These are phyloP conservation scores for Cryptococcus jaspeensis DNA, from an alignment of 1,284 basidiomycete genomes.

Conservation along the genomic window DNA sequence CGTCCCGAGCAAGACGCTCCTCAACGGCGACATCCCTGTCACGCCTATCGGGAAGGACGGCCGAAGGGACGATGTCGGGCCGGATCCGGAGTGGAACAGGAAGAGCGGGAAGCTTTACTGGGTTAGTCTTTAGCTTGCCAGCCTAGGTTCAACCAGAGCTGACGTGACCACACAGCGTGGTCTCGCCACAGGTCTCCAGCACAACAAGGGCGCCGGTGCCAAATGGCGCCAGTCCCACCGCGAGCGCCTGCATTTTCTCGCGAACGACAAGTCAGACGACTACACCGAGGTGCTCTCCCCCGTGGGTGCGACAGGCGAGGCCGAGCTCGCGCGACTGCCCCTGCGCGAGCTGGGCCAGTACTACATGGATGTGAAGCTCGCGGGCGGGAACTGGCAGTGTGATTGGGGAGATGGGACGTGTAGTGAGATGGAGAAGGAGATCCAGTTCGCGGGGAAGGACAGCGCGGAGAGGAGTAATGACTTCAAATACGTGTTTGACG, in stretches of 20 bases:
- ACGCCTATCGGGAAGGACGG: slow-evolving; percentile 50
- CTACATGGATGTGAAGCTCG: slow-evolving; percentile 50
- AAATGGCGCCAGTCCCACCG: slow-evolving; percentile 50
- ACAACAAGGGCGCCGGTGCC: slow-evolving; percentile 42
- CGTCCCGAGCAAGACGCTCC: slow-evolving; percentile 45
- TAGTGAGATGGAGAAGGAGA: slow-evolving; percentile 48
- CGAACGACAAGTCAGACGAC: slow-evolving; percentile 37
- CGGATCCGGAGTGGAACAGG: slow-evolving; percentile 35
- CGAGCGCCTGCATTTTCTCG: slow-evolving; percentile 49
- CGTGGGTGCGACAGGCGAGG: slow-evolving; percentile 38
- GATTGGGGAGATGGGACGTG: slow-evolving; percentile 50
- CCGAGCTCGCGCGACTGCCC: slow-evolving; percentile 32
- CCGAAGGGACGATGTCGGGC: slow-evolving; percentile 46
- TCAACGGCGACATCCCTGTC: slow-evolving; percentile 50
- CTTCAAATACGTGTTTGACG: slow-evolving; percentile 53
- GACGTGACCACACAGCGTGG: slow-evolving; percentile 35
- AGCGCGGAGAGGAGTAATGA: slow-evolving; percentile 44
- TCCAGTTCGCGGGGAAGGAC: slow-evolving; percentile 46
- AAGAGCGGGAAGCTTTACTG: slow-evolving; percentile 52
- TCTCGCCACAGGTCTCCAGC: slow-evolving; percentile 45
- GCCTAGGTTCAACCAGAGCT: not conserved
- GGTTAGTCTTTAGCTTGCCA: slow-evolving; percentile 25
- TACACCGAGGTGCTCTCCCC: slow-evolving; percentile 40
- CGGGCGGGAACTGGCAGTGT: slow-evolving; percentile 49
- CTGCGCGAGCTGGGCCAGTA: slow-evolving; percentile 40